Evolutionary conservation across 169 alveolate species (phyloP), one percentile per base, ranked within the genome.

Genomic region (Babesia microti): DNA sequence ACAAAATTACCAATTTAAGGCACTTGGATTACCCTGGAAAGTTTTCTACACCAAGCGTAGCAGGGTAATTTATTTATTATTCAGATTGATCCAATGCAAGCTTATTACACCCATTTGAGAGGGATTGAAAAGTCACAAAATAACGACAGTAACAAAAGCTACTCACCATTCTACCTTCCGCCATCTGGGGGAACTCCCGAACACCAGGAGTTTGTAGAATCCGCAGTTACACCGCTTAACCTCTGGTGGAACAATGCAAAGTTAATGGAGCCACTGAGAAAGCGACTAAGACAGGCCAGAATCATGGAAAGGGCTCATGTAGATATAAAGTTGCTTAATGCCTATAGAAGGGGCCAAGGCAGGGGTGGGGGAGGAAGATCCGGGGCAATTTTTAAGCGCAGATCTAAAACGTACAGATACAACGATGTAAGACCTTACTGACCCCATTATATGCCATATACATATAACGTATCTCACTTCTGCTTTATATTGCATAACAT

Each of bases 331-430:
- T 68, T 68, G 56, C 56, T 67, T n/a, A 68, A 60, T 23, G 81
- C 85, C 17, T 83, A 71, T 45, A 48, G 84, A 48, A 68, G 61
- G 43, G 84, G 84, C 35, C 74, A 76, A 1, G 82, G 84, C 4
- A 28, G 72, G 19, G 91, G 91, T 2, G 86, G 91, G 5, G 91
- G 91, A 2, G 91, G 91, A 15, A 79, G 78, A 40, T 83, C 74
- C 51, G 91, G 91, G 35, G 49, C 79, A 24, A 47, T 75, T 28
- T 79, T 79, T 15, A 43, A 88, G 22, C 60, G 68, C 39, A 41
- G 91, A 28, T 67, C 83, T 35, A 83, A 83, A 42, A 83, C 91
- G 24, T 79, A 70, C 50, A 81, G 75, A 37, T 68, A 59, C 46
- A 48, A 59, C 18, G 76, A 72, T 47, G 55, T 67, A 15, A 56